Conservation (phyloP, 1,139 yeast genomes). For the Candida labiduridarum region DNA sequence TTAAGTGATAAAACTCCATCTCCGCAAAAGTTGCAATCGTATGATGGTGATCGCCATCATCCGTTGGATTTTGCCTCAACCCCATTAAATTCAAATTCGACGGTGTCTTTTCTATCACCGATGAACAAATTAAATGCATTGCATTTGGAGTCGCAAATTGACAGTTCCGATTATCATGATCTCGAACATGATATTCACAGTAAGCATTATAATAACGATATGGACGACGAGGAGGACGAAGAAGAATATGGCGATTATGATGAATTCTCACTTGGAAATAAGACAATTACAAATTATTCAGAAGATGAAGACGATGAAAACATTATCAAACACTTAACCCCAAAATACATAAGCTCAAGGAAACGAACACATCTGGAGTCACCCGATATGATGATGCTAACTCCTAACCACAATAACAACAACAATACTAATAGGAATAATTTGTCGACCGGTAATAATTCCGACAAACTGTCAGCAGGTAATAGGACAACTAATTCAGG, state of each 20-base stretch:
- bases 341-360: constrained; percentile 11
- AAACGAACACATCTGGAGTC: constrained; percentile 15
- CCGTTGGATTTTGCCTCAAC: constrained; percentile 32
- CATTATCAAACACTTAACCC: constrained; percentile 6
- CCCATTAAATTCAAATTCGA: constrained; percentile 27
- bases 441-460: not conserved
- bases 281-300: constrained; percentile 19
- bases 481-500: constrained; percentile 14
- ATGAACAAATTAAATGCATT: constrained; percentile 34
- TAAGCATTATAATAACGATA: not conserved
- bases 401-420: constrained; percentile 12
- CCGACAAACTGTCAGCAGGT: constrained; percentile 10
- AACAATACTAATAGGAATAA: constrained; percentile 11
- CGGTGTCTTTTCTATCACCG: constrained; percentile 40
- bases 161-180: constrained; percentile 2
- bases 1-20: constrained; percentile 16
- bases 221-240: constrained; percentile 10
- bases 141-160: constrained; percentile 22
- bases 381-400: constrained; percentile 11
- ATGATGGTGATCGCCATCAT: not conserved
- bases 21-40: constrained; percentile 10
- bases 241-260: constrained; percentile 17
- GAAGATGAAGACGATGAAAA: constrained; percentile 9
- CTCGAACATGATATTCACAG: constrained; percentile 4
- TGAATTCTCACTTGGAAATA: constrained; percentile 19